phyloP scores from a whole-genome alignment of 352 stramenopile species.

The Phytophthora vignae region DNA sequence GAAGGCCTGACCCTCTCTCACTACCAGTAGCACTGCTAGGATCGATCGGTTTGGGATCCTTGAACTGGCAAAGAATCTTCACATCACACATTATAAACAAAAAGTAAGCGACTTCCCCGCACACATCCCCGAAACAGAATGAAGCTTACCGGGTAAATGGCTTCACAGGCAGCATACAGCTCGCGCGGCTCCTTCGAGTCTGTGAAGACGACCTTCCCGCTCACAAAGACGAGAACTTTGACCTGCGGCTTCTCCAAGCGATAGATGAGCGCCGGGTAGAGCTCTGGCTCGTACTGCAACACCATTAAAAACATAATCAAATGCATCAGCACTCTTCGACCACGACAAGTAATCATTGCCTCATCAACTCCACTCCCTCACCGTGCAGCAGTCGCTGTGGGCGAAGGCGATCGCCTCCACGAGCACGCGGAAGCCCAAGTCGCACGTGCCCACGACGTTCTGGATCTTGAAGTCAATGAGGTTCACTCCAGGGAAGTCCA shows the following conservation, averaged over 20 bases:
- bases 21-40: conserved; percentile 4
- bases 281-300: conserved; percentile 97
- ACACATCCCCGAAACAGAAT: background rate
- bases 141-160: conserved; percentile 73
- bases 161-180: conserved; percentile 84
- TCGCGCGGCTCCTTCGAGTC: conserved; percentile 90
- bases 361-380: conserved; percentile 24
- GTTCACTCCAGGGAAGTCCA: conserved; percentile 85
- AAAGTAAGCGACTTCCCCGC: background rate
- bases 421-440: conserved; percentile 80
- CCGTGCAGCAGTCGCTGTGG: conserved; percentile 78
- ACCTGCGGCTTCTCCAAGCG: conserved; percentile 96
- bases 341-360: background rate
- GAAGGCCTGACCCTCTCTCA: background rate
- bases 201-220: conserved; percentile 98
- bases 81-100: background rate
- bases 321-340: background rate
- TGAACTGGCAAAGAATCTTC: conserved; percentile 74
- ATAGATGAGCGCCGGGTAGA: conserved; percentile 99
- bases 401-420: conserved; percentile 84
- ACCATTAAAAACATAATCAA: background rate
- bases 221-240: conserved; percentile 99
- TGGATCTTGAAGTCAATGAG: conserved; percentile 91
- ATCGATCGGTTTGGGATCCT: conserved; percentile 53
- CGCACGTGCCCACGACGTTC: conserved; percentile 81